phyloP scores from a whole-genome alignment of 2,329 filamentous ascomycete genomes.

The Neonectria ditissima region DNA sequence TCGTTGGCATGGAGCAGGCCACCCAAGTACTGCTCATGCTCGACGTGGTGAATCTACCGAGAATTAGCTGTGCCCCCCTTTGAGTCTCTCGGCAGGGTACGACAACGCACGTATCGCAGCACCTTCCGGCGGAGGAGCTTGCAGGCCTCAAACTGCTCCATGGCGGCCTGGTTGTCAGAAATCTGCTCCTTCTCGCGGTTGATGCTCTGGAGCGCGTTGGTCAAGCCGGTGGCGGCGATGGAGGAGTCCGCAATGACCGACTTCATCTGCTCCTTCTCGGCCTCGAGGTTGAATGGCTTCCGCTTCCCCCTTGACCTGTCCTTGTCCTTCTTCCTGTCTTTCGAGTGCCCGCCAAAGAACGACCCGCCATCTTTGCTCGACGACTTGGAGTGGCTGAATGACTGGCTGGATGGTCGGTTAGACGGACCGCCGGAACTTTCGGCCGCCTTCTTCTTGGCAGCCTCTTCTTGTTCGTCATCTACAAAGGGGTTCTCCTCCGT shows the following conservation, averaged over 20 bases:
- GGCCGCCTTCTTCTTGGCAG: slow-evolving; percentile 39
- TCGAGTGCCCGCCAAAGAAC: slow-evolving; percentile 57
- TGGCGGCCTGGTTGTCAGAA: slow-evolving; percentile 82
- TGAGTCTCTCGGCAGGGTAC: background rate
- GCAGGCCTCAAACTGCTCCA: slow-evolving; percentile 85
- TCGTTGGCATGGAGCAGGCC: slow-evolving; percentile 94
- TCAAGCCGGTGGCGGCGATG: slow-evolving; percentile 89
- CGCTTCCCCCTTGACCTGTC: slow-evolving; percentile 68
- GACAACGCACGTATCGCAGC: slow-evolving; percentile 76
- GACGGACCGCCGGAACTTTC: slow-evolving; percentile 39
- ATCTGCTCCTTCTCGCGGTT: slow-evolving; percentile 91
- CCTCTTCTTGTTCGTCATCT: slow-evolving; percentile 71
- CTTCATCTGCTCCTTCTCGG: slow-evolving; percentile 88
- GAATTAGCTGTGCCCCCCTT: background rate
- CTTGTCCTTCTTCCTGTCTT: slow-evolving; percentile 68
- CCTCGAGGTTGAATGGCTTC: slow-evolving; percentile 83
- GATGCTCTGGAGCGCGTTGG: slow-evolving; percentile 88
- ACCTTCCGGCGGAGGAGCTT: slow-evolving; percentile 88
- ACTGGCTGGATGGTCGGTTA: slow-evolving; percentile 27
- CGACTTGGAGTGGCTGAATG: slow-evolving; percentile 50
- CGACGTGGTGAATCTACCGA: slow-evolving; percentile 84
- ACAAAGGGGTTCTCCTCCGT: slow-evolving; percentile 80
- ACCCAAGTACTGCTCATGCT: slow-evolving; percentile 91
- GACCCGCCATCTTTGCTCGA: slow-evolving; percentile 48
- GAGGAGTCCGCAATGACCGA: slow-evolving; percentile 89